Evolutionary conservation across 2,329 filamentous ascomycete genomes (phyloP).

Genomic region (Trichoderma sp.): DNA sequence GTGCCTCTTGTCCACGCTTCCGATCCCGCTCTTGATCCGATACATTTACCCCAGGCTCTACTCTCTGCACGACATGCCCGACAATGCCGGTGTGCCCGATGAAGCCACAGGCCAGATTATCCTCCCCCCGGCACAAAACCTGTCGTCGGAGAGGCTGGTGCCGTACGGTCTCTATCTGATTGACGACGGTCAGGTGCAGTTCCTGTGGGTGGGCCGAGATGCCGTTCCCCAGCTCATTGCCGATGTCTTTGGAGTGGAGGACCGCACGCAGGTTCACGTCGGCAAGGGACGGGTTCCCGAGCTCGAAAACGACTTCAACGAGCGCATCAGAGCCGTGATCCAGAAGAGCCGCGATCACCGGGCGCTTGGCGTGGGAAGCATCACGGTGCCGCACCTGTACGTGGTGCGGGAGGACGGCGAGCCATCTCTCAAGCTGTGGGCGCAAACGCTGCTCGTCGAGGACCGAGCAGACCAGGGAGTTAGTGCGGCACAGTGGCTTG

Average conservation of each 20-base stretch:
- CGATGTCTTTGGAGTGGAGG: slow-evolving; percentile 87
- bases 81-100: slow-evolving; percentile 83
- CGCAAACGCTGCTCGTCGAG: slow-evolving; percentile 91
- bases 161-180: slow-evolving; percentile 93
- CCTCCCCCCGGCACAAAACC: slow-evolving; percentile 78
- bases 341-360: slow-evolving; percentile 89
- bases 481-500: slow-evolving; percentile 92
- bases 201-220: slow-evolving; percentile 93
- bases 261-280: slow-evolving; percentile 80
- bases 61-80: slow-evolving; percentile 93
- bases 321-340: slow-evolving; percentile 83
- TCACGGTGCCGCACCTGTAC: slow-evolving; percentile 88
- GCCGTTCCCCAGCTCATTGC: slow-evolving; percentile 82
- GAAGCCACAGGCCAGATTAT: slow-evolving; percentile 83
- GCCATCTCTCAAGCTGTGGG: slow-evolving; percentile 92
- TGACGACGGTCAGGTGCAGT: slow-evolving; percentile 95
- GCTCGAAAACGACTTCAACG: slow-evolving; percentile 93
- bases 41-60: slow-evolving; percentile 87
- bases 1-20: slow-evolving; percentile 89
- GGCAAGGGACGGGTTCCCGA: slow-evolving; percentile 86
- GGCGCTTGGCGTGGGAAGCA: slow-evolving; percentile 84
- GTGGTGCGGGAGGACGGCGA: slow-evolving; percentile 94
- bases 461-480: slow-evolving; percentile 92
- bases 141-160: slow-evolving; percentile 83
- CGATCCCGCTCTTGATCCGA: slow-evolving; percentile 83